Evolutionary conservation across 306 rosid species (phyloP).

Genomic region (Pyrus bretschneideri): DNA sequence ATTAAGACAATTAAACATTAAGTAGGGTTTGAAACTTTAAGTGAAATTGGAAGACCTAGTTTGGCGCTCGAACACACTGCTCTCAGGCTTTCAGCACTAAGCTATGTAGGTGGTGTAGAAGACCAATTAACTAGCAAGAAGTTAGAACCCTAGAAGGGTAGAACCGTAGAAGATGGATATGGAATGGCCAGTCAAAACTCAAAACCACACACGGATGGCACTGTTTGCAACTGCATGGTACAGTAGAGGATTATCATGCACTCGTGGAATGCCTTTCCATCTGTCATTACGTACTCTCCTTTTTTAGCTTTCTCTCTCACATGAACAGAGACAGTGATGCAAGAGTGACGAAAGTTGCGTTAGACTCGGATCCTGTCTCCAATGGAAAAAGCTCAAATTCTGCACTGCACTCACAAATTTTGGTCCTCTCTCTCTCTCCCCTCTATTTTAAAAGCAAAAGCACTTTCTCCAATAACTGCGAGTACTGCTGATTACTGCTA

Average conservation of each 20-base stretch:
- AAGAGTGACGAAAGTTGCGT: constrained; percentile 48
- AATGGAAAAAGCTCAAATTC: constrained; percentile 13
- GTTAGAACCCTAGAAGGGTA: neutral
- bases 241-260: neutral
- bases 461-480: neutral
- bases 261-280: neutral
- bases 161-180: neutral
- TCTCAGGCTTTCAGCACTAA: no score
- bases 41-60: neutral
- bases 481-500: neutral
- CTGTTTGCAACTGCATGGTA: neutral
- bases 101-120: neutral
- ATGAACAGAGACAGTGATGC: constrained; percentile 17
- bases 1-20: neutral
- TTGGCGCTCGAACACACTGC: neutral
- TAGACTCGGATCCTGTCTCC: constrained; percentile 96
- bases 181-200: neutral
- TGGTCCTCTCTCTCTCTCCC: neutral
- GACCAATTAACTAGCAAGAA: neutral
- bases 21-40: no score
- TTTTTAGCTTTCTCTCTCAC: neutral
- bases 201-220: neutral
- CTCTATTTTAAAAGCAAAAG: neutral
- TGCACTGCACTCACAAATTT: neutral
- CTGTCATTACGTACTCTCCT: neutral